Evolutionary conservation across 257 asterid species (phyloP).

Genomic region (Mentha longifolia): DNA sequence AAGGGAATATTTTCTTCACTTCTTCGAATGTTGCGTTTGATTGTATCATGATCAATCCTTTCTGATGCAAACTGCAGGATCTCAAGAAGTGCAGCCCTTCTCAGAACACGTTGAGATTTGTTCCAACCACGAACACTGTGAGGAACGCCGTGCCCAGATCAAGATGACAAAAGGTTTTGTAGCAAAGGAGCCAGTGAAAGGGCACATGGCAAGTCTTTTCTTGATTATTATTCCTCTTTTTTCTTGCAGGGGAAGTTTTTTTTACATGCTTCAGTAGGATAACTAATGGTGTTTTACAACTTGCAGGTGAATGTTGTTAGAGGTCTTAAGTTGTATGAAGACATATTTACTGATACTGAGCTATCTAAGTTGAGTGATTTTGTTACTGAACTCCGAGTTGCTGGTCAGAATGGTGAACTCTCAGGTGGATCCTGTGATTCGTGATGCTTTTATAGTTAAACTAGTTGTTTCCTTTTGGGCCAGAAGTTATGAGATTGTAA

Average conservation of each 20-base stretch:
- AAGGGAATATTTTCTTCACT: constrained; percentile 23
- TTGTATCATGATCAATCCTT: constrained; percentile 13
- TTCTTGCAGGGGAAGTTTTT: background rate
- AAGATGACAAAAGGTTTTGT: constrained; percentile 84
- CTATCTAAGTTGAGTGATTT: constrained; percentile 79
- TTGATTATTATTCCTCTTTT: constrained; percentile 1
- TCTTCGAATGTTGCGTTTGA: background rate
- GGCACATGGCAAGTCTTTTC: constrained; percentile 76
- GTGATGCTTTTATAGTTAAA: constrained; percentile 82
- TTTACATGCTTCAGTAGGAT: background rate
- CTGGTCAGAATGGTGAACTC: constrained; percentile 98
- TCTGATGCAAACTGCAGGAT: constrained; percentile 53
- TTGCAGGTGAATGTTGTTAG: constrained; percentile 90
- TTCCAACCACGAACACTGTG: constrained; percentile 80
- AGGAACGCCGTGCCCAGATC: constrained; percentile 71
- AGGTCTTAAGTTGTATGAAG: constrained; percentile 93
- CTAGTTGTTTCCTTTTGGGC: constrained; percentile 78
- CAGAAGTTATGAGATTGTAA: constrained; percentile 79
- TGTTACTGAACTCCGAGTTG: constrained; percentile 83
- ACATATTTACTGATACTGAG: constrained; percentile 71
- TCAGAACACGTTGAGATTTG: constrained; percentile 65
- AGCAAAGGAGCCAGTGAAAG: constrained; percentile 88
- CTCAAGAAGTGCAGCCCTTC: constrained; percentile 72
- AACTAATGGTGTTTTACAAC: constrained; percentile 12
- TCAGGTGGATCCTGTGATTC: constrained; percentile 96